Evolutionary conservation across 139 green algal species (phyloP), one percentile per base, ranked within the genome.

Genomic region (Asterochloris sp.): DNA sequence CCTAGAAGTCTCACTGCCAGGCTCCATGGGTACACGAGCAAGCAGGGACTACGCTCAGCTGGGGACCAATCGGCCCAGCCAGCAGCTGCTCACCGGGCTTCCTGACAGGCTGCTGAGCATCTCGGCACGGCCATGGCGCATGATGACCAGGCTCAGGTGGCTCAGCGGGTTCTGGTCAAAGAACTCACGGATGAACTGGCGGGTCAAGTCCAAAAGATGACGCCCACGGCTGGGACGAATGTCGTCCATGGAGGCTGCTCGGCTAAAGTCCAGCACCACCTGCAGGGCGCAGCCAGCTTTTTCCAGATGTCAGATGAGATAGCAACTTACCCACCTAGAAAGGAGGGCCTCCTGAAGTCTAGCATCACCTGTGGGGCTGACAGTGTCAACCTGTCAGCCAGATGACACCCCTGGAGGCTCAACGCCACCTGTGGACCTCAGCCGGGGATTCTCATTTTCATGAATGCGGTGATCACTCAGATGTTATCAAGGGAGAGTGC

Each of bases 141-240:
- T 82, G 23, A 96, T 81, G 62, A 97, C 77, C 12, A 99, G 76
- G 26, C 92, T 94, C 63, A 99, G 87, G 81, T 99, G 95, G 73
- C 88, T 94, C 28, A 99, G 86, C 0, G 96, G 96, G 84, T 99
- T 99, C 85, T 95, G 89, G 84, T 99, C 96, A 78, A 99, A 99
- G 87, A 98, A 99, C 76, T 95, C 85, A 14, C 91, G 87, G 15
- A 99, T 87, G 82, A 99, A 98, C 17, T 76, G 82, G 74, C 91
- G 83, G 23, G 86, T 73, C 54, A 88, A 84, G 26, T 28, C 28
- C 17, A 62, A 61, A 86, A 98, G 93, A 29, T 94, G 90, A 0
- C 88, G 85, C 29, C 94, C 83, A 17, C 96, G 88, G 74, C 85
- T 93, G 68, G 95, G 96, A 6, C 93, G 89, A 85, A 99, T 90